Evolutionary conservation across 805 yeast genomes (phyloP).

Genomic region (Metschnikowia vanudenii): DNA sequence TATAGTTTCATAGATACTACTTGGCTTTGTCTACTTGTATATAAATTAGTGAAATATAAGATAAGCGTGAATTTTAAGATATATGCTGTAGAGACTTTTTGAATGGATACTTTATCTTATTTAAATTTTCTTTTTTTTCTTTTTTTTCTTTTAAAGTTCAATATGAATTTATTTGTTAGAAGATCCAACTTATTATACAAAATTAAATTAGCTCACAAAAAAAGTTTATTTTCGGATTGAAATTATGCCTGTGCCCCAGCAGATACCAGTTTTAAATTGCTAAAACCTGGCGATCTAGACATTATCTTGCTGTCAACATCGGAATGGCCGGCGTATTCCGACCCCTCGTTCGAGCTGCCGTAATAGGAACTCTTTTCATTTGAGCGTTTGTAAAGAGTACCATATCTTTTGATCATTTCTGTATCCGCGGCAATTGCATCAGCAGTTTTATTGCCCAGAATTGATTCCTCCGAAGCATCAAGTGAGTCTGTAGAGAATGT

Average conservation of each 20-base stretch:
- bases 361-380: slow-evolving; percentile 7
- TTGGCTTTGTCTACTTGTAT: slow-evolving; percentile 17
- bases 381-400: slow-evolving; percentile 12
- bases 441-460: no score
- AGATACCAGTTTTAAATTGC: slow-evolving; percentile 1
- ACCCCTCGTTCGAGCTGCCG: slow-evolving; percentile 9
- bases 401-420: slow-evolving; percentile 12
- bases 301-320: slow-evolving; percentile 1
- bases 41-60: slow-evolving; percentile 15
- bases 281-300: slow-evolving; percentile 9
- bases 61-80: slow-evolving; percentile 3
- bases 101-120: no score
- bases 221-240: no score
- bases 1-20: not conserved
- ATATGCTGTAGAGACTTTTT: no score
- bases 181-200: no score
- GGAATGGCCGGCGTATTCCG: not conserved
- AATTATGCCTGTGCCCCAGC: no score
- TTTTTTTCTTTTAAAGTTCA: no score
- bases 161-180: no score
- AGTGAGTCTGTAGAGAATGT: slow-evolving; percentile 1
- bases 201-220: no score
- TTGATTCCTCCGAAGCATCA: not conserved
- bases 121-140: no score
- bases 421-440: not conserved